Percentiles rank a stretch among this genome's conserved stretches.
These are phyloP conservation scores for Coniferiporia sulphurascens DNA, from an alignment of 1,284 basidiomycete genomes.

Conservation along the genomic window DNA sequence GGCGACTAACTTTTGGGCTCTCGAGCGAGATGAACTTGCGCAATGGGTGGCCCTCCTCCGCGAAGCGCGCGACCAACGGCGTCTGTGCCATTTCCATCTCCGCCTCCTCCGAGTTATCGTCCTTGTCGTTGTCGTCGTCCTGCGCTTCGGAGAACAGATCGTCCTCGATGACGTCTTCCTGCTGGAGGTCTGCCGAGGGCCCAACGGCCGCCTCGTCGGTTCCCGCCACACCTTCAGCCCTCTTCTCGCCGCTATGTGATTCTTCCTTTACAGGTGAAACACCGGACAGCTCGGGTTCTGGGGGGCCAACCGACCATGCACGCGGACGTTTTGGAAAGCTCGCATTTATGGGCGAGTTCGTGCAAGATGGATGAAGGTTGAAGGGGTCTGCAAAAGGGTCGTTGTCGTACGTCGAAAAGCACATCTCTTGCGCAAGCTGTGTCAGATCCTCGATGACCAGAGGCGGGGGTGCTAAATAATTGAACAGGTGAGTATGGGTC, in stretches of 20 bases:
- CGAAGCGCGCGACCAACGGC: conserved; percentile 1
- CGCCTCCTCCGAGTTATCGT: background rate
- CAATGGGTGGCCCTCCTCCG: conserved; percentile 15
- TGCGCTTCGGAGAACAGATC: conserved; percentile 14
- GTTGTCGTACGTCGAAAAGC: background rate
- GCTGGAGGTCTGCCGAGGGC: background rate
- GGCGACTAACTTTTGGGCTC: background rate
- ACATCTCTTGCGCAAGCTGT: conserved; percentile 3
- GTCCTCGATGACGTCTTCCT: conserved; percentile 6
- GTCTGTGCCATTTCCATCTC: background rate
- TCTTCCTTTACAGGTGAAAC: background rate
- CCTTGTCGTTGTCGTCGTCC: background rate
- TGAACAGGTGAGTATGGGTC: background rate
- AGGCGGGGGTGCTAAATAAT: conserved; percentile 6
- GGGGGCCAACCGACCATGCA: conserved; percentile 2
- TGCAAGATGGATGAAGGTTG: conserved; percentile 6
- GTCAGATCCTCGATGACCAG: conserved; percentile 12
- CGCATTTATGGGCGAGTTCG: conserved; percentile 8
- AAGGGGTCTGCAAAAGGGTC: conserved; percentile 10
- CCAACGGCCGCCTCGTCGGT: background rate
- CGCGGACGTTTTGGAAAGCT: conserved; percentile 8
- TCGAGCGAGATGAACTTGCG: conserved; percentile 10
- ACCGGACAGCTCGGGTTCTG: background rate
- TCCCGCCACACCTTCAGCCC: background rate
- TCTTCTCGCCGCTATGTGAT: too few species aligned